Conservation (phyloP, 441 rosid genomes). For the Lepidium campestre region DNA sequence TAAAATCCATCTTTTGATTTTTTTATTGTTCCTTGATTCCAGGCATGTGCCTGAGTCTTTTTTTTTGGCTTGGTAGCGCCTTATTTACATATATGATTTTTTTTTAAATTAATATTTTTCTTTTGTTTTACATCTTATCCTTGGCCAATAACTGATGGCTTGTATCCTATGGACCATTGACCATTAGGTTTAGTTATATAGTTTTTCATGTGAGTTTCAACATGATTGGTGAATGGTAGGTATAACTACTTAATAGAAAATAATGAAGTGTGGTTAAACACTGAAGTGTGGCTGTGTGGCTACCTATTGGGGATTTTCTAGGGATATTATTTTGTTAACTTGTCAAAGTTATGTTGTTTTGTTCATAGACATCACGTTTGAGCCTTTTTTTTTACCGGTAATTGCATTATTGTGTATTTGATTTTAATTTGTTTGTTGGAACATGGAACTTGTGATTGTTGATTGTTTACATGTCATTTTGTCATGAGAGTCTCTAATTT, state of each 20-base stretch:
- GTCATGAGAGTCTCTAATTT: not conserved
- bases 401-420: not conserved
- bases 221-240: constrained; percentile 21
- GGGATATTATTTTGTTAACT: constrained; percentile 1
- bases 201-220: constrained; percentile 7
- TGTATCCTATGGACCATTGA: constrained; percentile 7
- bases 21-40: not conserved
- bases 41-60: not conserved
- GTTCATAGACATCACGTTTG: constrained; percentile 16
- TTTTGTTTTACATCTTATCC: not conserved
- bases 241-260: constrained; percentile 17
- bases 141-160: not conserved
- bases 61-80: not conserved
- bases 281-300: constrained; percentile 13
- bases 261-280: constrained; percentile 11
- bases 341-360: not conserved
- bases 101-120: not conserved
- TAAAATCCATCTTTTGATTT: not conserved
- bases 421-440: not conserved
- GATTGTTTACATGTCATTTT: not conserved
- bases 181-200: constrained; percentile 18
- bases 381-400: not conserved
- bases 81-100: not conserved
- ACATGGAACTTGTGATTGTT: not conserved
- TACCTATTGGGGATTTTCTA: constrained; percentile 17